Conservation (phyloP, 116 monocot species). For the Cymodocea nodosa region DNA sequence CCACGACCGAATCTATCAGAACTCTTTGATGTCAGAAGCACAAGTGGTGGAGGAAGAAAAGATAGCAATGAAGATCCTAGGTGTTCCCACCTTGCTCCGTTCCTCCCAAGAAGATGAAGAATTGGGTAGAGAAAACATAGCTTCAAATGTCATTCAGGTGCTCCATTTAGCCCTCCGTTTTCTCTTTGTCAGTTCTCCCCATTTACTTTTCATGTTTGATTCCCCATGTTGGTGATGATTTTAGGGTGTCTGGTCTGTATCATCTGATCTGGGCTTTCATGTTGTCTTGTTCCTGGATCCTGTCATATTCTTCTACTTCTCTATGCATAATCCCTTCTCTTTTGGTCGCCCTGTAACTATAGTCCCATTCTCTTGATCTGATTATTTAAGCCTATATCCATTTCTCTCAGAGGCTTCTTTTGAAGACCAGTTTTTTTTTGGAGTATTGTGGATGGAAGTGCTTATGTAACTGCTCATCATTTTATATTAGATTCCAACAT, state of each 20-base stretch:
- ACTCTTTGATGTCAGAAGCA: too few species aligned
- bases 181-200: not conserved
- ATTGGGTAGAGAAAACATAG: constrained; percentile 5
- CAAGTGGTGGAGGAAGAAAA: not conserved
- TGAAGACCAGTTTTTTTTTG: too few species aligned
- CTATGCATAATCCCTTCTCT: too few species aligned
- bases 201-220: not conserved
- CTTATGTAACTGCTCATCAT: too few species aligned
- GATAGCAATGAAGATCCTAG: not conserved
- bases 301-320: too few species aligned
- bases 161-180: not conserved
- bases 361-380: too few species aligned
- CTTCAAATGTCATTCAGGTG: constrained; percentile 27
- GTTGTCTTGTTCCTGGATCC: not conserved
- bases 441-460: too few species aligned
- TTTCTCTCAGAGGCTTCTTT: too few species aligned
- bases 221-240: not conserved
- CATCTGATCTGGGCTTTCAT: constrained; percentile 1
- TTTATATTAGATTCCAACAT: too few species aligned
- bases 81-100: constrained; percentile 2
- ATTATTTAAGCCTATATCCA: too few species aligned
- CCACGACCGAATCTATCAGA: too few species aligned
- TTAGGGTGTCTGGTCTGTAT: not conserved
- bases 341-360: too few species aligned
- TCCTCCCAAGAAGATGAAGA: not conserved